Evolutionary conservation across 371 early-diverging fungal species (phyloP).

Genomic region (Mortierella sp.): DNA sequence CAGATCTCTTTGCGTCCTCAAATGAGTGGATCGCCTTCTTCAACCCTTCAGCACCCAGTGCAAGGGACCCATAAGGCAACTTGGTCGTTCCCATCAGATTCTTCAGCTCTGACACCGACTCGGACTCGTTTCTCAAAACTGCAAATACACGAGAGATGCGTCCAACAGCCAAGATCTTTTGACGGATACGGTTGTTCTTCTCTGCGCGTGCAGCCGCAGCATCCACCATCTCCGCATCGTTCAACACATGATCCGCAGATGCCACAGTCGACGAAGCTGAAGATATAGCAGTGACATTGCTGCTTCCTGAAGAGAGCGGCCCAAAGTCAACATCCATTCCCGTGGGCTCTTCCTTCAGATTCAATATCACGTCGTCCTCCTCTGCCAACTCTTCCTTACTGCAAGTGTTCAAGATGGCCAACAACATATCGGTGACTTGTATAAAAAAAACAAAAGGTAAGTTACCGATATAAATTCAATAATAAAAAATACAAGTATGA

Average conservation of each 20-base stretch:
- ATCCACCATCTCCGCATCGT: conserved; percentile 9
- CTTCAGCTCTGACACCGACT: conserved; percentile 93
- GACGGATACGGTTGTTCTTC: conserved; percentile 64
- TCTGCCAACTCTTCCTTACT: conserved; percentile 81
- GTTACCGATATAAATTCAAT: neutral
- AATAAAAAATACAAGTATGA: no score
- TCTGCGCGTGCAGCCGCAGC: conserved; percentile 40
- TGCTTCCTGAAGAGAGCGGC: conserved; percentile 5
- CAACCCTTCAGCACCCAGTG: conserved; percentile 92
- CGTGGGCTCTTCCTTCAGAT: conserved; percentile 10
- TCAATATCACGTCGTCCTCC: conserved; percentile 59
- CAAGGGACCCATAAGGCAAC: conserved; percentile 87
- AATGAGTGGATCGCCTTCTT: conserved; percentile 90
- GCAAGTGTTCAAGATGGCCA: conserved; percentile 93
- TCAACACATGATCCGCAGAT: neutral
- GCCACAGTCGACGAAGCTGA: neutral
- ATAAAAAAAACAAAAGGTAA: neutral
- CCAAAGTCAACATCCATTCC: conserved; percentile 29
- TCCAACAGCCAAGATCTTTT: conserved; percentile 94
- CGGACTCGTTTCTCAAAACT: conserved; percentile 89
- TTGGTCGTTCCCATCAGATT: conserved; percentile 83
- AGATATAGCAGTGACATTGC: neutral
- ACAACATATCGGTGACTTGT: conserved; percentile 94
- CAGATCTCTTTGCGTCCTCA: conserved; percentile 91
- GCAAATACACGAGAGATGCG: conserved; percentile 91